Conservation (phyloP, 257 asterid genomes). For the Solanum medicagineum region DNA sequence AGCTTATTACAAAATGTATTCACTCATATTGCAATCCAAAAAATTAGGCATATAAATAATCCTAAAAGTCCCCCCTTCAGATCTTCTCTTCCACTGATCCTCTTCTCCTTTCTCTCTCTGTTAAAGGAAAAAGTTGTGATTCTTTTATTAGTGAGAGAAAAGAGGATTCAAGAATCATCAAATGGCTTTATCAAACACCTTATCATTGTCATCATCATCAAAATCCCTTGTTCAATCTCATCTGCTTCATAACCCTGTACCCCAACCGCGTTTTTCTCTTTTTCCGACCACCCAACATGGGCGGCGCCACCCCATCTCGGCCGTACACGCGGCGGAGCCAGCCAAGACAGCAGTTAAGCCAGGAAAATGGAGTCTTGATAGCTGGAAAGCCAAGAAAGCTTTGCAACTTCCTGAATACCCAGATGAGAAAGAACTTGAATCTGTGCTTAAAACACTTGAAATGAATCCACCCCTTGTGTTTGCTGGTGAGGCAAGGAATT, state of each 20-base stretch:
- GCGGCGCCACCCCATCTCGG: slow-evolving; percentile 39
- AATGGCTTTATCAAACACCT: slow-evolving; percentile 50
- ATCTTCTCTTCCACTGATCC: background rate
- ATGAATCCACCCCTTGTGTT: slow-evolving; percentile 69
- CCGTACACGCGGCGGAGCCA: slow-evolving; percentile 69
- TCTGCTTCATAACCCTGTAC: slow-evolving; percentile 9
- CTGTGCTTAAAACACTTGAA: slow-evolving; percentile 47
- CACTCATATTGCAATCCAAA: background rate
- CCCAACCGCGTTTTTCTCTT: slow-evolving; percentile 8
- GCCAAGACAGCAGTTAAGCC: slow-evolving; percentile 23
- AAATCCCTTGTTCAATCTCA: slow-evolving; percentile 33
- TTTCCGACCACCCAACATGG: slow-evolving; percentile 14
- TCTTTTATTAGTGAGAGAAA: background rate
- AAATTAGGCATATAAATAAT: background rate
- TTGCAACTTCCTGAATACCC: slow-evolving; percentile 83
- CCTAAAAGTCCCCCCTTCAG: background rate
- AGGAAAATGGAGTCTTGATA: slow-evolving; percentile 33
- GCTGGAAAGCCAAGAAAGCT: slow-evolving; percentile 67
- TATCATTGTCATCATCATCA: slow-evolving; percentile 31
- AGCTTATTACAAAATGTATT: fast-evolving
- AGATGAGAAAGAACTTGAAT: slow-evolving; percentile 37
- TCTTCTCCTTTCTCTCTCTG: background rate
- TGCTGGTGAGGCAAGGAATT: slow-evolving; percentile 75
- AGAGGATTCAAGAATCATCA: background rate
- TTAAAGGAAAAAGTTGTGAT: background rate